Conservation (phyloP, 2,329 filamentous ascomycete species). For the Aureobasidium sp. region DNA sequence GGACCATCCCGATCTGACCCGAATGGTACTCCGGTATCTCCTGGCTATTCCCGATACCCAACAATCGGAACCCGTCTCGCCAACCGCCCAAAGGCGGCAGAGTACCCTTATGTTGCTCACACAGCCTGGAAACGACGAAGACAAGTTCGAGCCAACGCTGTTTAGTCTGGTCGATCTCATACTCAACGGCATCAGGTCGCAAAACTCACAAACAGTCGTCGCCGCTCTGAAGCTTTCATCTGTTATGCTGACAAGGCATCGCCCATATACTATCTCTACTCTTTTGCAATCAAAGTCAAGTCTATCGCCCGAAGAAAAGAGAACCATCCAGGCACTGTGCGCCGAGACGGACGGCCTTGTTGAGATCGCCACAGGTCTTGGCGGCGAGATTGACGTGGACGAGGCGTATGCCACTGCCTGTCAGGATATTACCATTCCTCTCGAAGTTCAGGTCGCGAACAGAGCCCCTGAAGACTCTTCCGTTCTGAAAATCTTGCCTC, state of each 20-base stretch:
- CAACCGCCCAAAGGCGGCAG: conserved; percentile 65
- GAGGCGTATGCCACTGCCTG: conserved; percentile 53
- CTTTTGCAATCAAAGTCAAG: conserved; percentile 46
- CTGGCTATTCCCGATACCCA: conserved; percentile 63
- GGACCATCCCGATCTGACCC: conserved; percentile 87
- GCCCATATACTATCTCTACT: conserved; percentile 72
- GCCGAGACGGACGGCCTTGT: conserved; percentile 66
- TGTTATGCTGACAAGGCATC: conserved; percentile 77
- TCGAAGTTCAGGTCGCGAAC: conserved; percentile 23
- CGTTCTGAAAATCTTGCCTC: conserved; percentile 31
- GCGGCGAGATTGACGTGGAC: conserved; percentile 61
- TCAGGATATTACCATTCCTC: conserved; percentile 50
- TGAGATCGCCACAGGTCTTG: conserved; percentile 57
- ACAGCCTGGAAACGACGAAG: conserved; percentile 65
- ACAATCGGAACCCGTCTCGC: conserved; percentile 36
- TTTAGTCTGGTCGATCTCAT: conserved; percentile 93
- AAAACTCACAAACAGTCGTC: conserved; percentile 79
- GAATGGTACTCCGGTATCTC: conserved; percentile 87
- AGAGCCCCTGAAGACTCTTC: neutral
- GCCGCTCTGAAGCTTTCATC: conserved; percentile 83
- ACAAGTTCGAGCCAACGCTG: conserved; percentile 69
- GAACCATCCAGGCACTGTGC: conserved; percentile 65
- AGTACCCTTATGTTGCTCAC: conserved; percentile 84
- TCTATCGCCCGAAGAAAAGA: conserved; percentile 43
- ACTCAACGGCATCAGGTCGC: conserved; percentile 72